These are phyloP conservation scores for Chlorella vulgaris DNA, from an alignment of 139 green algal species.

Conservation along the genomic window DNA sequence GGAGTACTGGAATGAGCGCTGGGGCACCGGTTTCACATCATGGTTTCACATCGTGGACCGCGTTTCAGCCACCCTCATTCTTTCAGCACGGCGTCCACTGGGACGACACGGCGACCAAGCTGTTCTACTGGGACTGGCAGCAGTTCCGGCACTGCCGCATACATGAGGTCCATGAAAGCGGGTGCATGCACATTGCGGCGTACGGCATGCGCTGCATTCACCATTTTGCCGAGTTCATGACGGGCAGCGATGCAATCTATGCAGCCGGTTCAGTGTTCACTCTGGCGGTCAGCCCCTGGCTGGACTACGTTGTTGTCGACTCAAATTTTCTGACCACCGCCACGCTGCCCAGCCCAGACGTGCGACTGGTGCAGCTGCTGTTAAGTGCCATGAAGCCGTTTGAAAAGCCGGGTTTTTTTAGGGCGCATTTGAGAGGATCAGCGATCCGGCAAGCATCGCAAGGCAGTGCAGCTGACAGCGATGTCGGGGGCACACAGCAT, in stretches of 20 bases:
- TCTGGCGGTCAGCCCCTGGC: neutral
- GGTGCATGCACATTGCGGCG: slow-evolving; percentile 3
- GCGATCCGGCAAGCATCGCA: neutral
- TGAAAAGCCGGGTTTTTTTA: neutral
- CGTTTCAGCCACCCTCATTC: neutral
- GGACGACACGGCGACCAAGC: neutral
- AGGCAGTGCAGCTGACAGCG: neutral
- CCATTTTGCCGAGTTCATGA: neutral
- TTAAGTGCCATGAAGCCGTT: neutral
- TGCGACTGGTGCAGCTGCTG: neutral
- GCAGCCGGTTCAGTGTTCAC: neutral
- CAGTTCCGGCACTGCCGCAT: neutral
- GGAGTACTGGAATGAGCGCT: neutral
- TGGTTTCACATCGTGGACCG: neutral
- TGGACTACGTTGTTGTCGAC: neutral
- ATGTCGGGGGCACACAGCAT: neutral
- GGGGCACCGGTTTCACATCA: neutral
- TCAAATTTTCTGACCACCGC: neutral
- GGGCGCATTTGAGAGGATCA: neutral
- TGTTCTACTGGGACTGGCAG: slow-evolving; percentile 1
- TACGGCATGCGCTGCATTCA: neutral
- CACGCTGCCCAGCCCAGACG: neutral
- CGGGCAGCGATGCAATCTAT: neutral
- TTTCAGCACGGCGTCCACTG: neutral
- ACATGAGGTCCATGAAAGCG: neutral